Evolutionary conservation across 805 yeast genomes (phyloP), one percentile per base, ranked within the genome.

Genomic region (Nakazawaea laoshanensis): DNA sequence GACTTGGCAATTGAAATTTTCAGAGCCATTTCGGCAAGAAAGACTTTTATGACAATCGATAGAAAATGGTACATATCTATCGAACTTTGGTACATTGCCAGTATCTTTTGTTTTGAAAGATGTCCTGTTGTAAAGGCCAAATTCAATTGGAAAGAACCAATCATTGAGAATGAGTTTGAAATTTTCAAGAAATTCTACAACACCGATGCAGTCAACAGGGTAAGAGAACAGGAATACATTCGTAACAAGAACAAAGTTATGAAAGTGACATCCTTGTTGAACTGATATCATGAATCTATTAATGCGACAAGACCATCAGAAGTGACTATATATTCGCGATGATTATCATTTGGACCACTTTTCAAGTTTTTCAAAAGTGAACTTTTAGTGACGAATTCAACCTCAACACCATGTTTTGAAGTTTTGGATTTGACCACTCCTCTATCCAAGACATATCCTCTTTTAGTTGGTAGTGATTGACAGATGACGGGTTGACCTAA

Each of bases 211-310:
- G 19, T 30, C 10, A 22, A 21, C 19, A 12, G 7, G 15, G 30
- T 35, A 20, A 35, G 38, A 27, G 23, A 27, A 2, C 34, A 30
- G n/a, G 22, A 27, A 11, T 27, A 27, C 24, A 29, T 11, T 24
- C 21, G 23, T 19, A 35, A 30, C 12, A 30, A 35, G 15, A 26
- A 26, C n/a, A 32, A 35, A 25, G 15, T 35, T 6, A 30, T 35
- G 38, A 35, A 30, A 19, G 33, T 35, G 8, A 26, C 19, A 10
- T 35, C 38, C 5, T 30, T 35, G 20, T 35, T 35, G 25, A 35
- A 35, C 16, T 35, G 26, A 30, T n/a, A 14, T 7, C 12, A 9
- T 11, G 12, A 7, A 24, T 24, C 12, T 24, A 7, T 24, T 8
- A 17, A 9, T 29, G 16, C 10, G 19, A 32, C 31, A 13, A 32